These are phyloP conservation scores for Aspergillus sclerotiicarbonarius DNA, from an alignment of 495 filamentous ascomycete species.

Conservation along the genomic window DNA sequence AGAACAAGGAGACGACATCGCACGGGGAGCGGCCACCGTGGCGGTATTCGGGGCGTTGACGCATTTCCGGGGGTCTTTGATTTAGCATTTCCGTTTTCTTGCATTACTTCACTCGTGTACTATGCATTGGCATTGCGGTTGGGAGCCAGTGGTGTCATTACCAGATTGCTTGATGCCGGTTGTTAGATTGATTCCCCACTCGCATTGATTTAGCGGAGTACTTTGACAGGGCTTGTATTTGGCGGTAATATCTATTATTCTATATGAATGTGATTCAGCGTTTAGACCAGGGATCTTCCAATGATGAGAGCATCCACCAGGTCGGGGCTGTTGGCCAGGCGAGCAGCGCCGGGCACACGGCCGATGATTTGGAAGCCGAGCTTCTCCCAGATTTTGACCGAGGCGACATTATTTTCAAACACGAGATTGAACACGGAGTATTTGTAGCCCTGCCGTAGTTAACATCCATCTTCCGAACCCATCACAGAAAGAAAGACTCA, in stretches of 20 bases:
- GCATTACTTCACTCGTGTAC: constrained; percentile 18
- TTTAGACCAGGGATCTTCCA: constrained; percentile 35
- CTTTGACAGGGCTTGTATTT: constrained; percentile 10
- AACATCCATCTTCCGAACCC: neutral
- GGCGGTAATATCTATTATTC: constrained; percentile 9
- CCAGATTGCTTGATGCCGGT: constrained; percentile 19
- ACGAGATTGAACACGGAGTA: constrained; percentile 99
- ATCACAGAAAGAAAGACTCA: constrained; percentile 31
- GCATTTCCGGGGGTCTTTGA: constrained; percentile 2
- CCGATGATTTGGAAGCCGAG: constrained; percentile 95
- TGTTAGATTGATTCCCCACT: constrained; percentile 31
- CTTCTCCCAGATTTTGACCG: constrained; percentile 91
- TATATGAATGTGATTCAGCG: neutral
- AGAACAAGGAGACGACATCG: constrained; percentile 29
- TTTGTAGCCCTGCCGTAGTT: constrained; percentile 65
- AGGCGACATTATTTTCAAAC: constrained; percentile 94
- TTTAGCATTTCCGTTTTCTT: constrained; percentile 8
- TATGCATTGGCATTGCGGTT: constrained; percentile 19
- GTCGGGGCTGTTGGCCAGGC: constrained; percentile 41
- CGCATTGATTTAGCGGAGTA: constrained; percentile 19
- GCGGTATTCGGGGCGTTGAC: constrained; percentile 22
- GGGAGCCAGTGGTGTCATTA: constrained; percentile 14
- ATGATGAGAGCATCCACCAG: constrained; percentile 50
- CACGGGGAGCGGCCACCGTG: constrained; percentile 39
- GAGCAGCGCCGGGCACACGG: constrained; percentile 56